Base-by-base conservation (phyloP, 331 rosid genomes). In the Acacia pycnantha region DNA sequence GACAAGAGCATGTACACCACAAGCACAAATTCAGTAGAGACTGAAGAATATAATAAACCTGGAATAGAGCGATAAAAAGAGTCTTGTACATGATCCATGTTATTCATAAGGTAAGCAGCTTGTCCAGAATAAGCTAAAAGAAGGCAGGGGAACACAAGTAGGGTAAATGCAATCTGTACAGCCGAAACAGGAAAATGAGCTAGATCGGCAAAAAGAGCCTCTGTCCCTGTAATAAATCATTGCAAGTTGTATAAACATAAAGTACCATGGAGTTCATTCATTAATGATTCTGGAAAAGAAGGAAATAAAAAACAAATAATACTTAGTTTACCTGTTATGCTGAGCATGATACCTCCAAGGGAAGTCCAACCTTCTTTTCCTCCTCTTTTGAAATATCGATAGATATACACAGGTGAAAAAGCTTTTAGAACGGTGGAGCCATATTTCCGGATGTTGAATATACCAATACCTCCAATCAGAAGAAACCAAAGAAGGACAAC, bases 131-230 rank as follows among this genome's bases (percentile, higher is more conserved):
- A 96, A 12, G 99, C 98, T 72, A 89, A 82, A 80, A 96, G 99
- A 83, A 96, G 99, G 86, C 97, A 94, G 72, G 99, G 99, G 86
- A 96, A 96, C 89, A 96, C 99, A 68, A 96, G 82, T 73, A 88
- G 85, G 59, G 97, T 92, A 84, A 96, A 96, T 76, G 99, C 99
- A 80, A 96, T 87, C 89, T 96, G 99, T 77, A 96, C 90, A 69
- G 98, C 96, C 27, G 96, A 88, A 88, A 96, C 97, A 13, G 98
- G 99, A 86, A 94, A 96, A 91, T 96, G 94, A 79, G 97, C 89
- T 56, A 96, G 92, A 85, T 96, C 99, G 0, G 99, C 99, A 68
- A 96, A 96, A 77, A 96, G 97, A 65, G 99, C 99, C 88, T 96
- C 99, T 4, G 99, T 96, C 85, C 99, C 99, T 96, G 95, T 61